phyloP scores from a whole-genome alignment of 1,284 basidiomycete species.

The Sanghuangporus sanghuang region DNA sequence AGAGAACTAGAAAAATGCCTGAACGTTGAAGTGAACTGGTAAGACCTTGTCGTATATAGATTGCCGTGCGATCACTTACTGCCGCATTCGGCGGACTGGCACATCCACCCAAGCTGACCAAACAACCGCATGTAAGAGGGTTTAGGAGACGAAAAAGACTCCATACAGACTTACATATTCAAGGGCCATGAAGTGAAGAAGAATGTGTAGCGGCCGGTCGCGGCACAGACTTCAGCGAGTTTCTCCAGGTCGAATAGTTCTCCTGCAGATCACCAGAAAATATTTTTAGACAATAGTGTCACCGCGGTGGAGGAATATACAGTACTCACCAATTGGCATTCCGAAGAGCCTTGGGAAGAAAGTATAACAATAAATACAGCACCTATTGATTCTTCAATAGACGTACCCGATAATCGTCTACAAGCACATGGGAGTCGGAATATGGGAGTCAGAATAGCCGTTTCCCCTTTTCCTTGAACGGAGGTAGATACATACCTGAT shows the following conservation, averaged over 20 bases:
- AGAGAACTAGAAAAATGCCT: no score
- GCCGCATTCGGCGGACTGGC: slow-evolving; percentile 68
- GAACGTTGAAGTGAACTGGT: no score
- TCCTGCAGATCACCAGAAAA: slow-evolving; percentile 30
- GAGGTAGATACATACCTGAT: slow-evolving; percentile 40
- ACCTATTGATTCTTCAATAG: not conserved
- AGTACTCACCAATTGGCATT: slow-evolving; percentile 60
- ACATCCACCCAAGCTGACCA: slow-evolving; percentile 51
- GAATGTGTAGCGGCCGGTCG: slow-evolving; percentile 58
- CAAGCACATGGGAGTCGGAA: not conserved
- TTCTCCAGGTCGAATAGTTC: slow-evolving; percentile 69
- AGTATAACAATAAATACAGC: slow-evolving; percentile 22
- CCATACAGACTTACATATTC: slow-evolving; percentile 46
- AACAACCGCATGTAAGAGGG: not conserved
- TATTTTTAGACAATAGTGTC: not conserved
- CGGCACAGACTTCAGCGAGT: slow-evolving; percentile 49
- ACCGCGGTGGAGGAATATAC: not conserved
- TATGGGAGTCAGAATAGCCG: no score
- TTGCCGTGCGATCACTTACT: slow-evolving; percentile 32
- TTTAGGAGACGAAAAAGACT: not conserved
- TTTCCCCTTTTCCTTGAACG: not conserved
- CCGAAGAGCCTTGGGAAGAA: slow-evolving; percentile 47
- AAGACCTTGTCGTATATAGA: no score
- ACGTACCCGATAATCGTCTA: slow-evolving; percentile 58
- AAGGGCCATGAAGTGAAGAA: slow-evolving; percentile 73